Percentiles rank a stretch among this genome's conserved stretches.
phyloP scores from a whole-genome alignment of 169 alveolate species.

The Plasmodium ovale region DNA sequence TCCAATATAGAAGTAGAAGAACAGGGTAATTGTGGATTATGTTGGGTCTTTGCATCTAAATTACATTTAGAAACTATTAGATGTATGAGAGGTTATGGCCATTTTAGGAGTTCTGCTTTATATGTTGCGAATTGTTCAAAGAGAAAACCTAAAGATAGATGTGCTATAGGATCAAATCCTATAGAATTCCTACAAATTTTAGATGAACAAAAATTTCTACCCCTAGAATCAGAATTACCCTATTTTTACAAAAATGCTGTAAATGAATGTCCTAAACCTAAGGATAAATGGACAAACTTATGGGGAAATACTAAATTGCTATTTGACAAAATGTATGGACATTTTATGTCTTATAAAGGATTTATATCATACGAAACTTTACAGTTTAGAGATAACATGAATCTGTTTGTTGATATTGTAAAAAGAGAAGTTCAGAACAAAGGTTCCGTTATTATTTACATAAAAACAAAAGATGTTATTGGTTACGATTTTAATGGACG shows the following conservation, averaged over 20 bases:
- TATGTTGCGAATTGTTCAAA: slow-evolving; percentile 47
- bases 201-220: slow-evolving; percentile 25
- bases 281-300: slow-evolving; percentile 12
- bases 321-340: neutral
- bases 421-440: slow-evolving; percentile 73
- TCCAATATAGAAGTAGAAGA: slow-evolving; percentile 51
- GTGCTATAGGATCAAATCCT: slow-evolving; percentile 32
- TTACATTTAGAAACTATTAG: slow-evolving; percentile 72
- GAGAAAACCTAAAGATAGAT: neutral
- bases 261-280: slow-evolving; percentile 11
- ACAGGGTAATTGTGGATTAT: slow-evolving; percentile 63
- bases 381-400: slow-evolving; percentile 1
- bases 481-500: slow-evolving; percentile 75
- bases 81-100: slow-evolving; percentile 75
- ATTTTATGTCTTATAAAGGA: neutral
- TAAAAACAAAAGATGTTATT: slow-evolving; percentile 58
- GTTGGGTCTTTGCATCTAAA: slow-evolving; percentile 75
- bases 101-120: slow-evolving; percentile 47
- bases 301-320: slow-evolving; percentile 34
- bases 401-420: slow-evolving; percentile 56
- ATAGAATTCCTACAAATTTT: slow-evolving; percentile 50
- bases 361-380: slow-evolving; percentile 17
- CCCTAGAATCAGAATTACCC: slow-evolving; percentile 59
- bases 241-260: slow-evolving; percentile 11
- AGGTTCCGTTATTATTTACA: slow-evolving; percentile 77